Base-by-base conservation (phyloP, 2,329 filamentous ascomycete species). In the Cladosporium sp. region DNA sequence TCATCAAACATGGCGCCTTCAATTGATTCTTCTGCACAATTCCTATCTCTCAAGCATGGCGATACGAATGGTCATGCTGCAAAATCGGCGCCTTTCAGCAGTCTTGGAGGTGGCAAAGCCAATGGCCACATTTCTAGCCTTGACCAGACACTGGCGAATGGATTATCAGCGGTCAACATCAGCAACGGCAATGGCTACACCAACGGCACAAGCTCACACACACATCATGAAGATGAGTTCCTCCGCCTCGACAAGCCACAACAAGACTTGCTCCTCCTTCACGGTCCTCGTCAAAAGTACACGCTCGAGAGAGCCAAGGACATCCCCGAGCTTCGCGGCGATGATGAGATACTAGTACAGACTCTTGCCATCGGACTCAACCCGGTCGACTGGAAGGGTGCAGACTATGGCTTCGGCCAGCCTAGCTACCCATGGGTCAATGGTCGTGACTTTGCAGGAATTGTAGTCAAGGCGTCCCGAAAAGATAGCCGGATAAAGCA, bases 351-450 rank as follows among this genome's bases (percentile, higher is more conserved):
- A 4, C 73, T 90, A 4, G 80, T 90, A n/a, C 81, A 81, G 66
- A 76, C 84, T 1, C 74, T 80, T 36, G 82, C 82, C 12, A 85
- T 90, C 64, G 88, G 88, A 0, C 73, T 91, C 36, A 91, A 91
- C 65, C 89, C 89, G 0, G 88, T 91, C 56, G 89, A 90, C 68
- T 89, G 84, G 84, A 89, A 89, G 74, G 65, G 25, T 34, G 88
- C 86, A 10, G 87, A 88, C 65, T 90, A 82, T 66, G 85, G 85
- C 61, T 90, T 89, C 66, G 85, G 83, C 32, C 83, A 90, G 48
- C 87, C 87, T 0, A 75, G 77, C 9, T 76, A 89, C 10, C 87
- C 87, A 2, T 89, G 85, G 71, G 80, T 90, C 25, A 84, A 86
- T 25, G 87, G 87, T 0, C 80, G 87, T 35, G 88, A 91, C 64